Percentiles rank a stretch among this genome's conserved stretches.
Conservation (phyloP, 2,329 filamentous ascomycete species). For the Penicillium nordicum region DNA sequence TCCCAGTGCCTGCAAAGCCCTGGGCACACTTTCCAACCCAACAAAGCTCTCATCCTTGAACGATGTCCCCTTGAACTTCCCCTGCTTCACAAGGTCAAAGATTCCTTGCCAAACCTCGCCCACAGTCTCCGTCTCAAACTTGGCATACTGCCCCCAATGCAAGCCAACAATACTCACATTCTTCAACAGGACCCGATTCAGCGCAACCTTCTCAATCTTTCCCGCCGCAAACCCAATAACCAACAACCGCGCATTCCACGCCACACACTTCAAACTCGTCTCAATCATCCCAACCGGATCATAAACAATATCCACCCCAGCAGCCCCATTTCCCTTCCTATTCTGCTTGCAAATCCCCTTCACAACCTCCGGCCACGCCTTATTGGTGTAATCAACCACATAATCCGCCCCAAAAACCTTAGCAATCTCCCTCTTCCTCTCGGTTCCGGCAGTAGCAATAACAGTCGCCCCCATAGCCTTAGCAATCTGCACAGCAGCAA, state of each 20-base stretch:
- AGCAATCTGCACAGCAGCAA: slow-evolving; percentile 89
- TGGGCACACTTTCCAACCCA: slow-evolving; percentile 74
- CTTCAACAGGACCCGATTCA: slow-evolving; percentile 90
- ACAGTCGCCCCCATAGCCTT: slow-evolving; percentile 89
- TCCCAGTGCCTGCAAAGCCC: slow-evolving; percentile 73
- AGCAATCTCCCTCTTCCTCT: slow-evolving; percentile 76
- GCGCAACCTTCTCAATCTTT: slow-evolving; percentile 82
- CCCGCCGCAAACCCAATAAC: slow-evolving; percentile 88
- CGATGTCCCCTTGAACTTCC: slow-evolving; percentile 77
- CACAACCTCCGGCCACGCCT: slow-evolving; percentile 65
- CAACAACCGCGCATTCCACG: slow-evolving; percentile 86
- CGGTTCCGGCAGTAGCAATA: slow-evolving; percentile 83
- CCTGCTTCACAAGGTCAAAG: slow-evolving; percentile 69
- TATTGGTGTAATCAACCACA: slow-evolving; percentile 72
- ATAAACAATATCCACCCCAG: slow-evolving; percentile 86
- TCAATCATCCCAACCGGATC: slow-evolving; percentile 91
- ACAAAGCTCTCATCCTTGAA: slow-evolving; percentile 79
- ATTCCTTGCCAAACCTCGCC: slow-evolving; percentile 77
- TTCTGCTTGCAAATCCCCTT: slow-evolving; percentile 58
- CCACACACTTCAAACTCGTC: slow-evolving; percentile 81
- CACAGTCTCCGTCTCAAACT: slow-evolving; percentile 68
- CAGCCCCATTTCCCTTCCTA: slow-evolving; percentile 61
- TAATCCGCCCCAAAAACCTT: slow-evolving; percentile 80
- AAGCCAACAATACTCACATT: slow-evolving; percentile 87
- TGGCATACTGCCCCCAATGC: slow-evolving; percentile 84